Base-by-base conservation (phyloP, 2,329 filamentous ascomycete species). In the Magnaporthiopsis incrustans region DNA sequence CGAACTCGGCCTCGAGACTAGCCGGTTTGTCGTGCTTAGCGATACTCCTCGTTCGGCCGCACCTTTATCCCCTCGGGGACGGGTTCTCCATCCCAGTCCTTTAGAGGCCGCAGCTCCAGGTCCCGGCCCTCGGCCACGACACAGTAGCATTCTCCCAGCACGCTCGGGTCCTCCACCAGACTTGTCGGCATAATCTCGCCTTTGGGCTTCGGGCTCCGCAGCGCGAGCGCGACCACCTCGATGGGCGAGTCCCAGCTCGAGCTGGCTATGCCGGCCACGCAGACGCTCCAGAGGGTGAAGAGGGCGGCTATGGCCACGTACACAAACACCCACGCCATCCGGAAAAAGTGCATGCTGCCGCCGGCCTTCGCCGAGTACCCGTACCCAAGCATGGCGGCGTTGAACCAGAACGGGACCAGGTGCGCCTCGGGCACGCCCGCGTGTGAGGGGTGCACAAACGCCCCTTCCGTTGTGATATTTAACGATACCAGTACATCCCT, bases 221-320 rank as follows among this genome's bases (percentile, higher is more conserved):
- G 56, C 56, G 56, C 56, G 56, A 57, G 56, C 56, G 56, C 56
- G 2, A 57, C 56, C 56, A 57, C 12, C 56, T 57, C 56, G 56
- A 57, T 10, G 10, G 56, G 56, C 56, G 56, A 57, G 56, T 57
- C 56, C 56, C 56, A 57, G 56, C 56, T 57, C n/a, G 56, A 57
- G 56, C 56, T 57, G 56, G n/a, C 10, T 10, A 57, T n/a, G 22
- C 56, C 56, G 11, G 15, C 26, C n/a, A 57, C 4, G 7, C n/a
- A 10, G 56, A 57, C 56, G 56, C 56, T 57, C 56, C 56, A 57
- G 56, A 27, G n/a, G 18, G 15, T 10, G n/a, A 57, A 57, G 10
- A 27, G n/a, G n/a, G 8, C n/a, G 56, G 56, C 56, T 10, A 57
- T n/a, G n/a, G 56, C 56, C 56, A n/a, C 11, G 56, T 57, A 57